phyloP scores from a whole-genome alignment of 2,329 filamentous ascomycete genomes.

The Fusarium lyarnte region DNA sequence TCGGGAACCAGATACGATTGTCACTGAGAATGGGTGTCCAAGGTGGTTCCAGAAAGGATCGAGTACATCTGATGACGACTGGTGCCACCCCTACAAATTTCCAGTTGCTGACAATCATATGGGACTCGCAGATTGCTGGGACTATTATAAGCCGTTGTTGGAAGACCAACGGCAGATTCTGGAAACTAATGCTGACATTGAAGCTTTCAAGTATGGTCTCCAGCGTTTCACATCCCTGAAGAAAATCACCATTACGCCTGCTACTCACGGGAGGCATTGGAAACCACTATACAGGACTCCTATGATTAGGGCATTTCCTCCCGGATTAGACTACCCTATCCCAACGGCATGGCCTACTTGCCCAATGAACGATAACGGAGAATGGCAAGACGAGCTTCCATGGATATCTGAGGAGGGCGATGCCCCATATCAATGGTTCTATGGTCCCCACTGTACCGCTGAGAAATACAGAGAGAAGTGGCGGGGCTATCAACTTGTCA shows the following conservation, averaged over 20 bases:
- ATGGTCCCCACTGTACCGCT: neutral
- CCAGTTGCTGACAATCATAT: neutral
- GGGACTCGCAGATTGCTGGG: neutral
- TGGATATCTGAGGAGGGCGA: neutral
- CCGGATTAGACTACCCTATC: neutral
- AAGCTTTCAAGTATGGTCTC: neutral
- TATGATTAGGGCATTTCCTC: conserved; percentile 1
- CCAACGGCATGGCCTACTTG: neutral
- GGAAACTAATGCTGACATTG: neutral
- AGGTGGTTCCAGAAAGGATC: neutral
- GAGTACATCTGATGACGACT: neutral
- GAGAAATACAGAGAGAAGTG: neutral
- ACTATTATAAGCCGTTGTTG: neutral
- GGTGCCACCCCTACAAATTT: neutral
- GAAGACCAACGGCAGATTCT: neutral
- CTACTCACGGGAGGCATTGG: neutral
- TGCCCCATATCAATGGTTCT: neutral
- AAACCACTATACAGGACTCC: neutral
- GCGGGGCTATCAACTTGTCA: neutral
- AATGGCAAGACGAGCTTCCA: neutral
- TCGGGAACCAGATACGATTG: neutral
- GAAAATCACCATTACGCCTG: neutral
- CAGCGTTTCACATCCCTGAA: neutral
- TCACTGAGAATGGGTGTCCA: neutral
- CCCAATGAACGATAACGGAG: rapidly evolving